Base-by-base conservation (phyloP, 495 filamentous ascomycete species). In the Penicilliopsis zonata region DNA sequence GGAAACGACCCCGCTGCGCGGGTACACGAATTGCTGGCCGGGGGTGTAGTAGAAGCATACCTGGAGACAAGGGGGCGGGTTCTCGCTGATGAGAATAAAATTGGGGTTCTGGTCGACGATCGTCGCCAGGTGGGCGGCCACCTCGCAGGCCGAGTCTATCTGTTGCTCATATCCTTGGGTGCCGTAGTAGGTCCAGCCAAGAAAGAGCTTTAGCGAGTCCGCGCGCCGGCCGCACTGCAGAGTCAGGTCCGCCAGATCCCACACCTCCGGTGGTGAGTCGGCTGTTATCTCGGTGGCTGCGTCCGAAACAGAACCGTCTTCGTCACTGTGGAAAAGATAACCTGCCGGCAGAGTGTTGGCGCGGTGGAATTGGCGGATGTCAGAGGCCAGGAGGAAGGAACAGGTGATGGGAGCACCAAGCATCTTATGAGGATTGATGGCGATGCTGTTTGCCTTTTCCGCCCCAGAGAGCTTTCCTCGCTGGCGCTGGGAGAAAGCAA, bases 391-490 rank as follows among this genome's bases (percentile, higher is more conserved):
- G 6, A 98, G 69, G 61, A 93, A 93, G 5, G 81, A 86, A 56
- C 88, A 98, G 2, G 87, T 92, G 21, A 90, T 53, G 0, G 88
- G 88, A 6, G 82, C 82, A 24, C 82, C 83, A 43, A 98, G 69
- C 90, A 95, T 98, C 57, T 95, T 95, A 56, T 98, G 88, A 38
- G 90, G 87, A 52, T 92, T 94, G 24, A 94, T 69, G 6, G 83
- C 78, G 18, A 95, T 64, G 21, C 74, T 82, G 57, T 94, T 65
- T 6, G 86, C 90, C 10, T 73, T 65, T 28, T 86, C 67, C 9
- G 70, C 59, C 15, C 88, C 88, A 10, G 62, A 48, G 22, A 92
- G 55, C 53, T 82, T 79, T 43, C 63, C 50, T 17, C 64, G 64
- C 32, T 82, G 78, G 25, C 53, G 51, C 18, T 63, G 35, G 17